Evolutionary conservation across 202 grass and related monocot species (phyloP), one percentile per base, ranked within the genome.

Genomic region (Hordeum pubiflorum): DNA sequence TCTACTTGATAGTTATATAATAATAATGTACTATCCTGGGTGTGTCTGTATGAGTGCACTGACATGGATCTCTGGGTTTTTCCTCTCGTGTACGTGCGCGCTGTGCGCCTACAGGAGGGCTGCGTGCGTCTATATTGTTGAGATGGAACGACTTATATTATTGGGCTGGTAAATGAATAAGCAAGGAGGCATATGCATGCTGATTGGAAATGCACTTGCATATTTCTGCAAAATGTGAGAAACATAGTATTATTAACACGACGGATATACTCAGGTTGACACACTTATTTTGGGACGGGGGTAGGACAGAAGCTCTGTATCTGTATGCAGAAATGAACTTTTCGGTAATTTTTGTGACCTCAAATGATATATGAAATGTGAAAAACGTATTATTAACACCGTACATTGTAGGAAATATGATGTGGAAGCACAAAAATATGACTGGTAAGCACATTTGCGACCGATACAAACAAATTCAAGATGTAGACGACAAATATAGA

Each of bases 121-220:
- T 64, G 80, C 26, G 55, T 81, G 79, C 58, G 58, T 82, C 69
- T 82, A 82, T 64, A 63, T 64, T 82, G 17, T 27, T 52, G 69
- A 52, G 58, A 79, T 68, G 31, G 80, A 75, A 82, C 69, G 14
- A 38, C 8, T 64, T 36, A 2, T 37, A 20, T 63, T 82, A 38
- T 55, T 82, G 41, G 80, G 64, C 31, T 54, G 58, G 32, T 74
- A 55, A 64, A 75, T 75, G 58, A 74, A 73, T 36, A 64, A 74
- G 10, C 32, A 66, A 79, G 13, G 58, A 31, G 18, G 69, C 55
- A 56, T 58, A 12, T 69, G 68, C 40, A 71, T 27, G 67, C 13
- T 44, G 46, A 6, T 26, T 72, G 24, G 41, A 50, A 29, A 72
- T 46, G 22, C 23, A 50, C 41, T 72, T 18, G 23, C 22, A 17